phyloP scores from a whole-genome alignment of 345 rosid species.

The Mangifera indica region DNA sequence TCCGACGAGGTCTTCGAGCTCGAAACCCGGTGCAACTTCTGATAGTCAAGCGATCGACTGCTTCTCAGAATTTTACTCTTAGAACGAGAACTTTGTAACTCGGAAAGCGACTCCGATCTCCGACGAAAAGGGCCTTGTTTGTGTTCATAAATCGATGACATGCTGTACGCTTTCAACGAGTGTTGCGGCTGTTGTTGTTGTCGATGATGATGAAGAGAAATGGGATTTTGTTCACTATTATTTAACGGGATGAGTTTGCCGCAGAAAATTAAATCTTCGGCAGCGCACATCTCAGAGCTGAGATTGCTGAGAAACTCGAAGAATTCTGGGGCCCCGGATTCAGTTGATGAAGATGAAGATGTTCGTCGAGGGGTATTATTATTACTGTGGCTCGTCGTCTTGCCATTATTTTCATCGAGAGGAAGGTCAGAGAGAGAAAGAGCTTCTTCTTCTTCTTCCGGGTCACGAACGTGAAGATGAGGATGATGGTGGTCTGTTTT shows the following conservation, averaged over 20 bases:
- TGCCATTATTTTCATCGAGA: slow-evolving; percentile 5
- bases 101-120: slow-evolving; percentile 60
- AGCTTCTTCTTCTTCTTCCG: slow-evolving; percentile 36
- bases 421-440: slow-evolving; percentile 60
- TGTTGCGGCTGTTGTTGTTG: too few species aligned
- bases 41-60: slow-evolving; percentile 63
- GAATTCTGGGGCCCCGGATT: slow-evolving; percentile 32
- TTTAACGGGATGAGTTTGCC: slow-evolving; percentile 66
- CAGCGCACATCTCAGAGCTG: slow-evolving; percentile 52
- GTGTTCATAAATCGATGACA: neutral
- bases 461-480: neutral
- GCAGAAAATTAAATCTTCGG: slow-evolving; percentile 67
- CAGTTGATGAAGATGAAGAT: slow-evolving; percentile 28
- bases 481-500: neutral
- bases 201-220: too few species aligned
- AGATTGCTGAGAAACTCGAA: slow-evolving; percentile 55
- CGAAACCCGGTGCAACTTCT: slow-evolving; percentile 34
- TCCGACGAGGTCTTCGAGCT: slow-evolving; percentile 19
- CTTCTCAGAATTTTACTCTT: slow-evolving; percentile 33
- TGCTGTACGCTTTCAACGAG: too few species aligned
- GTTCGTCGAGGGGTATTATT: slow-evolving; percentile 10
- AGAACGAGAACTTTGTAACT: slow-evolving; percentile 25
- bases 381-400: neutral
- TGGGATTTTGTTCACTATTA: too few species aligned
- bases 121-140: slow-evolving; percentile 21